Base-by-base conservation (phyloP, 2,329 filamentous ascomycete genomes). In the Aspergillus sp. region DNA sequence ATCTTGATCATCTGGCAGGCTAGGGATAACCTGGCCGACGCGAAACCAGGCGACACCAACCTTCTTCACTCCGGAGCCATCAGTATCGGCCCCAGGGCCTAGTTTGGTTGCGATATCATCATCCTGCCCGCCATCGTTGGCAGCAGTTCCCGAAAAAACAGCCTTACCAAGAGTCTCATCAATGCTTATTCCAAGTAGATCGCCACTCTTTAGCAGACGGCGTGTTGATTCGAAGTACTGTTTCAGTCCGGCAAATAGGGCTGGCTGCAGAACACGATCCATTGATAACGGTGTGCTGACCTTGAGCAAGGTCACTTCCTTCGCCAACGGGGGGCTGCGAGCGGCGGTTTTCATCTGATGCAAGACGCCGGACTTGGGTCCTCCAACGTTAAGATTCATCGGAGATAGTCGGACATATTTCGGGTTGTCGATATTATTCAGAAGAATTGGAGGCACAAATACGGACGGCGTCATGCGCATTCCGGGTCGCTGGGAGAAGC, bases 271-370 rank as follows among this genome's bases (percentile, higher is more conserved):
- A 2, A 89, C 84, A 46, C 91, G 84, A 68, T 98, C 93, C 3
- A 90, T 93, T 0, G 93, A 93, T 7, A 95, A 80, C 0, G 95
- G 95, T 0, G 93, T 96, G 11, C 92, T 88, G 43, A 99, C 86
- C 66, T 96, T 95, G 47, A 93, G 84, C 41, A 99, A 80, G 0
- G 90, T 96, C 53, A 98, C 90, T 68, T 97, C 93, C 64, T 85
- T 87, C 0, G 86, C 86, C 37, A 82, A 73, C 17, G 86, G 86
- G 4, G 86, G 86, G 17, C 79, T 74, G 33, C 79, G 80, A 37
- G 61, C 69, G 52, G 66, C 71, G 59, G 72, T 78, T 63, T 78
- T 81, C 68, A 73, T 67, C 35, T 75, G 77, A 24, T 79, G 72
- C 81, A 82, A 49, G 80, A 87, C 68, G 80, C 86, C 17, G 80